phyloP scores from a whole-genome alignment of 352 stramenopile species.

The Phytophthora pini region DNA sequence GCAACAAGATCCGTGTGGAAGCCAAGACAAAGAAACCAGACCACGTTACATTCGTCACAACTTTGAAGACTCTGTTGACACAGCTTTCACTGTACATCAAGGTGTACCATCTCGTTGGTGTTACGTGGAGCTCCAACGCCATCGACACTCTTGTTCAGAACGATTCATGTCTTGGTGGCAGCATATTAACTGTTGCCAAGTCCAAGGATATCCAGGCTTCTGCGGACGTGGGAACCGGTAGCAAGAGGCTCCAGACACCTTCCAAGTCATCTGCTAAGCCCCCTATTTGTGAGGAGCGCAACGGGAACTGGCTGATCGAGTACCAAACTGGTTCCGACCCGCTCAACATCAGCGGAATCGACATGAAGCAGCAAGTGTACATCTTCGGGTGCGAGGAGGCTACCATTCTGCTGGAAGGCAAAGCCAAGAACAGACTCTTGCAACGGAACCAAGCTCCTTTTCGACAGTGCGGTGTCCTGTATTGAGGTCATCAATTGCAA shows the following conservation, averaged over 20 bases:
- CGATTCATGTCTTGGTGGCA: too few relatives aligned
- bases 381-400: constrained; percentile 95
- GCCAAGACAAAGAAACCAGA: constrained; percentile 80
- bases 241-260: too few relatives aligned
- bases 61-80: constrained; percentile 92
- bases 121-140: constrained; percentile 93
- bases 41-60: constrained; percentile 94
- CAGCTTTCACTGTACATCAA: constrained; percentile 96
- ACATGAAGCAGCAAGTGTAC: constrained; percentile 97
- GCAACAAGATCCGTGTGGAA: constrained; percentile 98
- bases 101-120: constrained; percentile 94
- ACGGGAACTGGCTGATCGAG: constrained; percentile 98
- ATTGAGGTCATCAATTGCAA: constrained; percentile 99
- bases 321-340: constrained; percentile 91
- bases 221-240: too few relatives aligned
- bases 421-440: constrained; percentile 98
- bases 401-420: constrained; percentile 96
- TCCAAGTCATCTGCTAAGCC: constrained; percentile 36
- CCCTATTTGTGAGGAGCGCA: constrained; percentile 86
- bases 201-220: too few relatives aligned
- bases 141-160: constrained; percentile 54
- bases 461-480: constrained; percentile 96
- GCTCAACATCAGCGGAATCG: constrained; percentile 90
- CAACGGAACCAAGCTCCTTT: constrained; percentile 96
- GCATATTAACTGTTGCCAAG: too few relatives aligned